Conservation (phyloP, 495 filamentous ascomycete species). For the Articulospora tetracladia region DNA sequence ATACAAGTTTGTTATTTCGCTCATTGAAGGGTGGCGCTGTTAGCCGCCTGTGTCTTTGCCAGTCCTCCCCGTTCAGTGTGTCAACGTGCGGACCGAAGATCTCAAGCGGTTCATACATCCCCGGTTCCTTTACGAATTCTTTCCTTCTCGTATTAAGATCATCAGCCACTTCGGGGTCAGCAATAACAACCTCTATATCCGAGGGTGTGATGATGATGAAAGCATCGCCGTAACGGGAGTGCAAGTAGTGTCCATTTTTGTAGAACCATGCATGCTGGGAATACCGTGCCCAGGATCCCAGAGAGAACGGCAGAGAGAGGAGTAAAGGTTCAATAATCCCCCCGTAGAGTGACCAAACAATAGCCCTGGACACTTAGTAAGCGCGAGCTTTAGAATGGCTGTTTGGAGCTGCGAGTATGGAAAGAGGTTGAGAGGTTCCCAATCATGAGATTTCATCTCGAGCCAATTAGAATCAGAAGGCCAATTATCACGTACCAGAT, state of each 20-base stretch:
- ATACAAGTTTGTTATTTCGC: conserved; percentile 35
- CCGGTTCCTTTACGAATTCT: conserved; percentile 3
- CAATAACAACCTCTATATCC: background rate
- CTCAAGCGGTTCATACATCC: conserved; percentile 22
- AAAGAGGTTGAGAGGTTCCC: no score
- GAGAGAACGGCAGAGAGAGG: background rate
- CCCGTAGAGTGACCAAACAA: background rate
- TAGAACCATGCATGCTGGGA: conserved; percentile 1
- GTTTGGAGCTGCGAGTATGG: no score
- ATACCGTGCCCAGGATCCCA: background rate
- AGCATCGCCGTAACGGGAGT: background rate
- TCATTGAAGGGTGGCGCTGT: conserved; percentile 40
- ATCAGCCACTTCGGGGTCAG: conserved; percentile 1
- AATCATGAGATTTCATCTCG: no score
- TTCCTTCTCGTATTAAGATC: conserved; percentile 9
- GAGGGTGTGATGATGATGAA: background rate
- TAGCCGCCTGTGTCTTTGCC: conserved; percentile 36
- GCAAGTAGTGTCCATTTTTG: background rate
- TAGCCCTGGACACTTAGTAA: no score
- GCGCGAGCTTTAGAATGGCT: no score
- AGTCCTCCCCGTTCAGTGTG: conserved; percentile 34
- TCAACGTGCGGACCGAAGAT: conserved; percentile 35
- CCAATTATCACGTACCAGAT: no score
- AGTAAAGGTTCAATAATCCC: background rate
- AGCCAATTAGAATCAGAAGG: no score